Evolutionary conservation across 768 basidiomycete species (phyloP), one percentile per base, ranked within the genome.

Genomic region (Tylopilus sp.): DNA sequence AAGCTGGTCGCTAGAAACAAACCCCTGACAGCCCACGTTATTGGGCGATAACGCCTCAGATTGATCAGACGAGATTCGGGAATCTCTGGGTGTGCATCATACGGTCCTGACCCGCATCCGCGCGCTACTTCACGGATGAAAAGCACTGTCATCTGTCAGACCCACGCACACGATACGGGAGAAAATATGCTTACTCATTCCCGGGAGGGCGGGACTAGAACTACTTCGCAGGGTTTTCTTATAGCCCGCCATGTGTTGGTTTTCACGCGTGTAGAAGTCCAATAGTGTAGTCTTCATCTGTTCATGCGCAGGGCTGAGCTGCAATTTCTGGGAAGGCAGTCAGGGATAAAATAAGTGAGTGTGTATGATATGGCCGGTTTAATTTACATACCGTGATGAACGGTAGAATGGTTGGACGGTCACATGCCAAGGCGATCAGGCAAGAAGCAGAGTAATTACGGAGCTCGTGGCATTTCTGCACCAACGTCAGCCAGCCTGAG

Each of bases 391-490:
- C 65, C 43, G 59, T 44, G 17, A 67, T 55, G 43, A 68, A 67
- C 17, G 65, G 65, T 28, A 67, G 62, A 15, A 79, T 67, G 7
- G 71, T 62, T 2, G 69, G 69, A 43, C 68, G 67, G n/a, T 70
- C 71, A 28, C 81, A 66, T 9, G 74, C 79, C 13, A 64, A 59
- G 20, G 69, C 69, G 15, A 81, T 73, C 26, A 71, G 58, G 47
- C 70, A 68, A 15, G 78, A 73, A 13, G 64, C 67, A 28, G 72
- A 73, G 50, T 73, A 80, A 50, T 82, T 80, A 31, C 75, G 71
- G 22, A 76, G 61, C 20, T 67, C 64, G 28, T 78, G 63, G 42
- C 76, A 79, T 47, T 69, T 64, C 80, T 81, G 48, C 54, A 3
- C 8, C 4, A 13, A 23, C 17, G 45, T 58, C 42, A 65, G 36